phyloP scores from a whole-genome alignment of 1,284 basidiomycete species.

The Rhodotorula mucilaginosa region DNA sequence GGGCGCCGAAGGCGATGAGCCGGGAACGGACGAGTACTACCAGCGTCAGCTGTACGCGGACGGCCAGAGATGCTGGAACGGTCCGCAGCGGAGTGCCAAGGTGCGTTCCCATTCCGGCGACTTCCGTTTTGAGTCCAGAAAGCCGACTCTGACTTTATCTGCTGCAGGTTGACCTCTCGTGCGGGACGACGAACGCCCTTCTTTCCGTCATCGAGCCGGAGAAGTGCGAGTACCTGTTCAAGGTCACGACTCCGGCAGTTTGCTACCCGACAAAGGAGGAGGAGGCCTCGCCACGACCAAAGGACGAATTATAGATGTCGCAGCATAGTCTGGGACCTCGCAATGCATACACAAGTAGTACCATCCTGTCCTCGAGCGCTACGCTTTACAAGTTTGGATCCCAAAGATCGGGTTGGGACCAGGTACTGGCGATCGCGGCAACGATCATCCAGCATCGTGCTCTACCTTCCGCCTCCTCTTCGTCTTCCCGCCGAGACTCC shows the following conservation, averaged over 20 bases:
- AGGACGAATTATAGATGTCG: constrained; percentile 29
- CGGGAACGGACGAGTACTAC: constrained; percentile 72
- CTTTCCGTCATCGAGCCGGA: constrained; percentile 81
- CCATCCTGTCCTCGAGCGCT: too few relatives aligned
- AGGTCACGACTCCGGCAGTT: constrained; percentile 81
- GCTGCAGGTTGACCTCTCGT: constrained; percentile 69
- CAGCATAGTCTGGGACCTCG: background rate
- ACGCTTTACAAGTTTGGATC: constrained; percentile 53
- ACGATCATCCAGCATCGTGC: constrained; percentile 81
- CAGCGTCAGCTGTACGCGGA: constrained; percentile 73
- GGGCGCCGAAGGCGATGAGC: constrained; percentile 59
- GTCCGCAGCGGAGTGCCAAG: constrained; percentile 76
- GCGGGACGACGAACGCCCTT: constrained; percentile 83
- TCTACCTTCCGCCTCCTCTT: constrained; percentile 52
- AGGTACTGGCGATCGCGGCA: constrained; percentile 66
- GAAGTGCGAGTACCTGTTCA: constrained; percentile 94
- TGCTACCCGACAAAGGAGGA: constrained; percentile 53
- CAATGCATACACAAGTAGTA: background rate
- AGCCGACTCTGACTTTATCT: background rate
- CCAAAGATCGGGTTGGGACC: constrained; percentile 86
- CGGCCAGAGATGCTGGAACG: constrained; percentile 88
- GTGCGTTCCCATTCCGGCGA: constrained; percentile 51
- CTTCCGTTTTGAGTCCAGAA: too few relatives aligned
- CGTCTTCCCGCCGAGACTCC: constrained; percentile 23
- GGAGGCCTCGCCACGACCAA: background rate